Evolutionary conservation across 192 early-diverging fungal species (phyloP).

Genomic region (Backusella morwellensis): DNA sequence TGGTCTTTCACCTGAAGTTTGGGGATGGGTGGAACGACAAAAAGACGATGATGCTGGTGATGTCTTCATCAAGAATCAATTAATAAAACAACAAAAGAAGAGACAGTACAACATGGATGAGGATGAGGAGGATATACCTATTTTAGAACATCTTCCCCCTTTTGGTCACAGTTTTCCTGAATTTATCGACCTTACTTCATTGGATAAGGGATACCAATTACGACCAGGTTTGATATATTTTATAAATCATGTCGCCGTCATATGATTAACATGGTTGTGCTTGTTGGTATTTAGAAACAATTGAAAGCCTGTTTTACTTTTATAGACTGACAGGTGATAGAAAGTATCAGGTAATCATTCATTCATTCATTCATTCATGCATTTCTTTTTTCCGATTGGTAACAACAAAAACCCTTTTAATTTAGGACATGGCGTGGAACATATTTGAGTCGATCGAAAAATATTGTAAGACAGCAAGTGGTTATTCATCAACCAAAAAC

Average conservation of each 20-base stretch:
- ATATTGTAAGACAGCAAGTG: constrained; percentile 25
- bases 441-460: constrained; percentile 43
- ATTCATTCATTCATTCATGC: background rate
- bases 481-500: constrained; percentile 22
- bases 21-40: constrained; percentile 29
- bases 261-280: background rate
- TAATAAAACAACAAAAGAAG: background rate
- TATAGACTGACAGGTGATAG: constrained; percentile 72
- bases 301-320: constrained; percentile 74
- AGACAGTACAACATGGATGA: background rate
- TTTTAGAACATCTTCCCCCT: background rate
- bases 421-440: constrained; percentile 64
- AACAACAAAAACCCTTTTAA: constrained; percentile 33
- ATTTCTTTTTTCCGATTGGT: background rate
- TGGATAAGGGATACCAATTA: constrained; percentile 36
- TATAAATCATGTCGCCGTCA: background rate
- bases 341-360: constrained; percentile 42
- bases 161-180: constrained; percentile 2
- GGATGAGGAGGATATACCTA: background rate
- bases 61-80: background rate
- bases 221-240: constrained; percentile 44
- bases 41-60: background rate
- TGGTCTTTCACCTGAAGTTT: constrained; percentile 49
- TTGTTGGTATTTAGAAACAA: constrained; percentile 49
- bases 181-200: background rate